Percentiles rank a stretch among this genome's conserved stretches.
Conservation (phyloP, 78 protist species). For the Chrysochromulina tobinii region DNA sequence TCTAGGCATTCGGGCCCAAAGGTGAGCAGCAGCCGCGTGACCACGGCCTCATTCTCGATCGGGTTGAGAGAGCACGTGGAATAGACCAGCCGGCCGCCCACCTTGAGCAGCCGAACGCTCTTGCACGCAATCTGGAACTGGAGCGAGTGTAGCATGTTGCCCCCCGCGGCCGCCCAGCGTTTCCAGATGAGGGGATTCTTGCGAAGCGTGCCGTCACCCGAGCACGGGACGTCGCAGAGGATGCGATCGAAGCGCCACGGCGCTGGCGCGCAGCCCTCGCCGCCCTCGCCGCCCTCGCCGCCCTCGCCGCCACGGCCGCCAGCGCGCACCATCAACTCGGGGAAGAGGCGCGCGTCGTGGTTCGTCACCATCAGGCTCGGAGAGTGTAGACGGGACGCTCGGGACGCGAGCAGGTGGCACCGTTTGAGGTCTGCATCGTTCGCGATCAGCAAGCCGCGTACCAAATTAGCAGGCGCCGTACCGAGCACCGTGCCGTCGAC, state of each 20-base stretch:
- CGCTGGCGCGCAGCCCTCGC: neutral
- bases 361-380: neutral
- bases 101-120: slow-evolving; percentile 16
- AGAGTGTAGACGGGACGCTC: neutral
- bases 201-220: slow-evolving; percentile 60
- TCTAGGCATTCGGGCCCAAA: neutral
- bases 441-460: slow-evolving; percentile 51
- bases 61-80: slow-evolving; percentile 70
- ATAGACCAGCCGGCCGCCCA: slow-evolving; percentile 59
- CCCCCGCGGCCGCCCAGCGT: slow-evolving; percentile 11
- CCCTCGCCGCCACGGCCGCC: too few species aligned
- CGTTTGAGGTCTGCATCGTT: slow-evolving; percentile 50
- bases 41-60: slow-evolving; percentile 65
- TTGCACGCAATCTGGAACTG: slow-evolving; percentile 43
- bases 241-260: slow-evolving; percentile 24
- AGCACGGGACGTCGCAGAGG: slow-evolving; percentile 70
- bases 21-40: neutral
- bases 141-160: slow-evolving; percentile 37
- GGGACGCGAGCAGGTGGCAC: neutral
- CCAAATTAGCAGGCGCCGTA: too few species aligned
- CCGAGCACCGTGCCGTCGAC: too few species aligned
- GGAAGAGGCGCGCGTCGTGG: slow-evolving; percentile 38
- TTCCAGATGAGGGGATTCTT: slow-evolving; percentile 52
- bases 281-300: too few species aligned
- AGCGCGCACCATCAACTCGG: neutral